Conservation (phyloP, 2,329 filamentous ascomycete genomes). For the Colletotrichum lindemuthianum region DNA sequence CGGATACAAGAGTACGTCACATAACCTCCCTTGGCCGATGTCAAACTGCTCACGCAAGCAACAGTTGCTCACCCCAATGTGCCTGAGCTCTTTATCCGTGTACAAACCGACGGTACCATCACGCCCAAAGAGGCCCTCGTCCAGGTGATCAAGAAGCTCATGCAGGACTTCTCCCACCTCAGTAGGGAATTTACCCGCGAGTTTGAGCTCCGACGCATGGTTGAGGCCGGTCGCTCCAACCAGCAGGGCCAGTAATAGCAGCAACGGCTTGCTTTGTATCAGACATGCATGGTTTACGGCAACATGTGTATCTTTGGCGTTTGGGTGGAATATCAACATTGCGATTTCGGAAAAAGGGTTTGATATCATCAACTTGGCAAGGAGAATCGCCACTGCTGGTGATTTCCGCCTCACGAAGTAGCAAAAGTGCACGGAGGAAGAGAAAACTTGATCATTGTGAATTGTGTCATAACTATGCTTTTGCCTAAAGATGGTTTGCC, state of each 20-base stretch:
- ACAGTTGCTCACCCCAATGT: conserved; percentile 69
- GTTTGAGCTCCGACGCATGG: conserved; percentile 89
- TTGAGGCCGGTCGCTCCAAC: conserved; percentile 62
- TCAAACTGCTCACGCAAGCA: conserved; percentile 24
- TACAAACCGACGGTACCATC: conserved; percentile 90
- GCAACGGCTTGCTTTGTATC: background rate
- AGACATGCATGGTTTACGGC: background rate
- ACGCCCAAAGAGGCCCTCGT: conserved; percentile 91
- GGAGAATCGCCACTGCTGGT: conserved; percentile 16
- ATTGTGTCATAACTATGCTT: conserved; percentile 25
- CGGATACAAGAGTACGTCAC: conserved; percentile 81
- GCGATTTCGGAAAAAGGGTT: conserved; percentile 25
- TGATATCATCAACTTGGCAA: conserved; percentile 26
- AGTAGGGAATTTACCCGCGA: conserved; percentile 93
- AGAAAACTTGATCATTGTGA: conserved; percentile 26
- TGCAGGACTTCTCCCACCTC: conserved; percentile 82
- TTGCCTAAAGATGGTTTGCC: background rate
- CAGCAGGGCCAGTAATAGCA: conserved; percentile 54
- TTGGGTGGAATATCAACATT: conserved; percentile 35
- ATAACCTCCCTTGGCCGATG: background rate
- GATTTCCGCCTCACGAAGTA: conserved; percentile 1
- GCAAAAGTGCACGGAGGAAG: conserved; percentile 5
- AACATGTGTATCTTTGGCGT: conserved; percentile 38
- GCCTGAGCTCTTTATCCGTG: conserved; percentile 73
- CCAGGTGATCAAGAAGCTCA: conserved; percentile 81